These are phyloP conservation scores for Sutorius australiensis DNA, from an alignment of 768 basidiomycete species.

Conservation along the genomic window DNA sequence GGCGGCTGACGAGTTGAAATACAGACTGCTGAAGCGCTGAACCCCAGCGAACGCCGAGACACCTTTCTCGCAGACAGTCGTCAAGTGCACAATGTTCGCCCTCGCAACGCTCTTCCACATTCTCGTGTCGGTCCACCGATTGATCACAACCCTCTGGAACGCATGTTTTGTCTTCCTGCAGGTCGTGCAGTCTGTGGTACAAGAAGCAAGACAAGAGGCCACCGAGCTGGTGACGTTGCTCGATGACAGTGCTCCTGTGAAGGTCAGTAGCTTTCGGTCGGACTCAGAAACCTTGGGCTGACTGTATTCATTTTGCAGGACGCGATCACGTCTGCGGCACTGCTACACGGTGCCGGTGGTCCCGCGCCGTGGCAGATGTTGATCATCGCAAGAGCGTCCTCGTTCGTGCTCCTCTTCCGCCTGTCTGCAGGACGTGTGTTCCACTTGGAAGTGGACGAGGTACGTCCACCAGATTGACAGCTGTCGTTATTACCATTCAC, in stretches of 20 bases:
- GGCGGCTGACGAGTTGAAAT: slow-evolving; percentile 6
- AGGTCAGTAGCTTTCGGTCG: slow-evolving; percentile 4
- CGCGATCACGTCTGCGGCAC: neutral
- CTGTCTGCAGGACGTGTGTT: slow-evolving; percentile 18
- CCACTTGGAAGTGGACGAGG: slow-evolving; percentile 26
- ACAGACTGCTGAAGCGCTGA: no score
- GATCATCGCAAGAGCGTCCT: slow-evolving; percentile 15
- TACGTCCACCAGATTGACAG: neutral
- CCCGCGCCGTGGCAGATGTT: slow-evolving; percentile 15
- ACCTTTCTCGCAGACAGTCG: neutral
- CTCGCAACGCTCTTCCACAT: slow-evolving; percentile 1
- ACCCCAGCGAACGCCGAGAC: neutral
- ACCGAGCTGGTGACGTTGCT: slow-evolving; percentile 13
- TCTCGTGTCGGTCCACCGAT: slow-evolving; percentile 4
- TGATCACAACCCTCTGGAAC: slow-evolving; percentile 7
- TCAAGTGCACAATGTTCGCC: slow-evolving; percentile 4
- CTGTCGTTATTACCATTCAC: neutral
- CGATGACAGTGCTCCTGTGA: neutral
- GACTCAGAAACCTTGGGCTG: neutral
- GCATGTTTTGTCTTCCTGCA: slow-evolving; percentile 11
- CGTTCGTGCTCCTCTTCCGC: slow-evolving; percentile 21
- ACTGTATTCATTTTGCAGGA: slow-evolving; percentile 4
- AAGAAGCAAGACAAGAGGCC: slow-evolving; percentile 18
- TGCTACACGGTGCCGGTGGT: neutral
- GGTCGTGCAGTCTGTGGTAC: slow-evolving; percentile 4